Conservation (phyloP, 2,329 filamentous ascomycete species). For the Colletotrichum euphorbiae region DNA sequence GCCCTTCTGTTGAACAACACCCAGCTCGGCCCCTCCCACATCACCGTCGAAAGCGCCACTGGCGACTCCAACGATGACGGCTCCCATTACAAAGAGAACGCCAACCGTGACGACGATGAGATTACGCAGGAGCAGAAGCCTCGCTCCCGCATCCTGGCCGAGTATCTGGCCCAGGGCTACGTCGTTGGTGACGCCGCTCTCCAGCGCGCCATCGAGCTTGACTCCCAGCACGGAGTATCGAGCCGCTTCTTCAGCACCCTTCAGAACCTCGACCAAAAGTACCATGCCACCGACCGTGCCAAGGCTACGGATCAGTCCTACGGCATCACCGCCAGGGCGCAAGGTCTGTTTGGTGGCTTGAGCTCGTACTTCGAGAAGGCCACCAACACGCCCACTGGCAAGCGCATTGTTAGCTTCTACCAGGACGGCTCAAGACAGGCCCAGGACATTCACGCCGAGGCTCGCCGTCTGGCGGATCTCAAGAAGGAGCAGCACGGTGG, state of each 20-base stretch:
- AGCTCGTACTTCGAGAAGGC: constrained; percentile 96
- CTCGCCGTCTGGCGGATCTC: constrained; percentile 85
- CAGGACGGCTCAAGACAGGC: constrained; percentile 87
- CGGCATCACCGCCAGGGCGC: constrained; percentile 80
- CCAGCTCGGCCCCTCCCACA: constrained; percentile 87
- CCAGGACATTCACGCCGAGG: constrained; percentile 92
- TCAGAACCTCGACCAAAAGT: constrained; percentile 82
- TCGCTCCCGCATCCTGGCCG: constrained; percentile 89
- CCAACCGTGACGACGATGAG: constrained; percentile 72
- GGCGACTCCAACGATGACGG: constrained; percentile 72
- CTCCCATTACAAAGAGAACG: constrained; percentile 65
- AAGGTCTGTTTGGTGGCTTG: constrained; percentile 72
- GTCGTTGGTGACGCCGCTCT: constrained; percentile 80
- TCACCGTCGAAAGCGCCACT: constrained; percentile 76
- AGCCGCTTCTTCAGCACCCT: constrained; percentile 82
- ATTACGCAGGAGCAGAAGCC: constrained; percentile 98
- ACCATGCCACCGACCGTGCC: constrained; percentile 88
- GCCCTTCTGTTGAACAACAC: constrained; percentile 97
- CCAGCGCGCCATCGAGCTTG: constrained; percentile 85
- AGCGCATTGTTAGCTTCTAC: constrained; percentile 91
- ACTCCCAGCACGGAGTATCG: constrained; percentile 89
- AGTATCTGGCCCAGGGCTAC: constrained; percentile 97
- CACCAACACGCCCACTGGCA: constrained; percentile 84
- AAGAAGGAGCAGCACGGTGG: constrained; percentile 77
- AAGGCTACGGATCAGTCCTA: constrained; percentile 87